Percentiles rank a stretch among this genome's conserved stretches.
These are phyloP conservation scores for Fusarium metavorans DNA, from an alignment of 2,329 filamentous ascomycete genomes.

Conservation along the genomic window DNA sequence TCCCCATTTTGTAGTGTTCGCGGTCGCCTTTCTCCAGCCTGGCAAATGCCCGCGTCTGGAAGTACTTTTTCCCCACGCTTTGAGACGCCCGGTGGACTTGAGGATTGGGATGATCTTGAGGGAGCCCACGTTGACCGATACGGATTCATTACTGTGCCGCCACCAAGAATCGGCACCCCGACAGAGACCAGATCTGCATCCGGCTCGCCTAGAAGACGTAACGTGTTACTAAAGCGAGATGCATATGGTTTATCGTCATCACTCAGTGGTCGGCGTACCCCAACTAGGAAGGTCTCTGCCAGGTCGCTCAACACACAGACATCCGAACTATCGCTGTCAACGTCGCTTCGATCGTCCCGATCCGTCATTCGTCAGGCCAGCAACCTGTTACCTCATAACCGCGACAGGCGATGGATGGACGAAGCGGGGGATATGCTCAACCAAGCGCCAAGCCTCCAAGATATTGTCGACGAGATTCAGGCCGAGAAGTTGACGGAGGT, in stretches of 20 bases:
- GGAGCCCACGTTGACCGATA: conserved; percentile 74
- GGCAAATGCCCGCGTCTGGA: conserved; percentile 55
- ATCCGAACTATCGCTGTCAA: conserved; percentile 61
- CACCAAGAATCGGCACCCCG: conserved; percentile 56
- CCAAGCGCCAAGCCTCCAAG: conserved; percentile 66
- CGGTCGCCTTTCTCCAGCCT: conserved; percentile 49
- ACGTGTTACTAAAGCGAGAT: conserved; percentile 56
- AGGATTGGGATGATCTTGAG: conserved; percentile 76
- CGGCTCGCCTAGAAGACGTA: conserved; percentile 58
- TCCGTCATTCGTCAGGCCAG: conserved; percentile 68
- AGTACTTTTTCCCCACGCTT: conserved; percentile 59
- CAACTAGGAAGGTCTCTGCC: conserved; percentile 67
- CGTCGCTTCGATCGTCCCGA: conserved; percentile 65
- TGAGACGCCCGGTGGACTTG: conserved; percentile 64
- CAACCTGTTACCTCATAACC: conserved; percentile 71
- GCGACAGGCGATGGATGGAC: conserved; percentile 71
- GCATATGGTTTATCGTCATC: conserved; percentile 53
- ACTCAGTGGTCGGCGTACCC: conserved; percentile 55
- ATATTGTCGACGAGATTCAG: conserved; percentile 67
- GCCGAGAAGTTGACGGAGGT: conserved; percentile 65
- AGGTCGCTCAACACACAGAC: conserved; percentile 70
- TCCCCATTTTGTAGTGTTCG: conserved; percentile 39
- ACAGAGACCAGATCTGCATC: conserved; percentile 57
- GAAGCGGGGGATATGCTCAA: conserved; percentile 77
- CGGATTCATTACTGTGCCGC: conserved; percentile 70